These are phyloP conservation scores for Uromyces viciae-fabae DNA, from an alignment of 1,284 basidiomycete species.

Conservation along the genomic window DNA sequence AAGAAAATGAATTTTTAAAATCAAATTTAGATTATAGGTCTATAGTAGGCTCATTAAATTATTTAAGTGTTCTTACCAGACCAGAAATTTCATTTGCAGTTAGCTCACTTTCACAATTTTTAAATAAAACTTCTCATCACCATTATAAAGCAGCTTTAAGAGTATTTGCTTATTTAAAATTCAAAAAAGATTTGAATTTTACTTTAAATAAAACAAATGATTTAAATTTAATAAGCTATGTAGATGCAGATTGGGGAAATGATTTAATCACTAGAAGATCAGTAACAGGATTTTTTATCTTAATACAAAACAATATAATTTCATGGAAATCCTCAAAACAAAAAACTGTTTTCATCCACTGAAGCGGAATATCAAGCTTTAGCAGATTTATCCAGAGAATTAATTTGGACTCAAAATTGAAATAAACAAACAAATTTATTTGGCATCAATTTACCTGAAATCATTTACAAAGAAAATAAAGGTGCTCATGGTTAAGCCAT, in stretches of 20 bases:
- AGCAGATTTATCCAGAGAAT: neutral
- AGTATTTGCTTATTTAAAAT: neutral
- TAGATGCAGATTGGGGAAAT: neutral
- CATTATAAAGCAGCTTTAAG: neutral
- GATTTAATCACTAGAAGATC: no score
- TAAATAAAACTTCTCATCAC: neutral
- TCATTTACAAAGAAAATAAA: neutral
- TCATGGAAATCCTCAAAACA: no score
- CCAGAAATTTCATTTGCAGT: neutral
- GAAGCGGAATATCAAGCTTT: no score
- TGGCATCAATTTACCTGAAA: neutral
- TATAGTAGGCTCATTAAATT: neutral
- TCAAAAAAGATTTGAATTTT: neutral
- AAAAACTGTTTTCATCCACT: no score
- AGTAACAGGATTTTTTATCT: no score
- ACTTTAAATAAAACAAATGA: neutral
- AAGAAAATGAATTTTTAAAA: neutral
- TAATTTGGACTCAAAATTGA: neutral
- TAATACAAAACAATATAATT: no score
- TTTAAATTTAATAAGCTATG: neutral
- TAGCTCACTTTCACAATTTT: neutral
- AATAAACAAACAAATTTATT: neutral
- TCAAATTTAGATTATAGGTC: neutral
- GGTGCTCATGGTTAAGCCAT: neutral
- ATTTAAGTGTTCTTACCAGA: neutral